Evolutionary conservation across 768 basidiomycete species (phyloP).

Genomic region (Paxillus rubicundulus): DNA sequence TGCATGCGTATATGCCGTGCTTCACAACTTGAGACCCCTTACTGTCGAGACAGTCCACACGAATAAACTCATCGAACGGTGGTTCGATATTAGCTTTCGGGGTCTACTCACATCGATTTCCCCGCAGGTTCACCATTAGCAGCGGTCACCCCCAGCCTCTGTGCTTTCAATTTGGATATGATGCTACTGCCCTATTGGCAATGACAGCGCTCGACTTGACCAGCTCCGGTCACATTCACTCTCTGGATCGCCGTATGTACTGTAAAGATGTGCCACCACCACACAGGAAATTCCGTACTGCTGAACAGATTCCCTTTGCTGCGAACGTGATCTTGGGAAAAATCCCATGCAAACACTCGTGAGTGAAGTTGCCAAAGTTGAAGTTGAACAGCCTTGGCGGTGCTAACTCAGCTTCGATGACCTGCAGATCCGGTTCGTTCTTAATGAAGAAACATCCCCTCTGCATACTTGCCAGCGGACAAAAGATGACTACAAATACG

Average conservation of each 20-base stretch:
- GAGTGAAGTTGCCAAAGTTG: neutral
- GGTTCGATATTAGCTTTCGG: neutral
- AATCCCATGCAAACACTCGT: slow-evolving; percentile 31
- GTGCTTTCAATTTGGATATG: slow-evolving; percentile 39
- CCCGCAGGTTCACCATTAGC: slow-evolving; percentile 26
- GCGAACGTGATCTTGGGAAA: slow-evolving; percentile 39
- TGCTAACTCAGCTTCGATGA: slow-evolving; percentile 12
- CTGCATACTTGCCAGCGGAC: slow-evolving; percentile 27
- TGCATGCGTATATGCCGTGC: slow-evolving; percentile 37
- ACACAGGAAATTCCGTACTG: slow-evolving; percentile 31
- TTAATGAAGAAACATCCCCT: slow-evolving; percentile 36
- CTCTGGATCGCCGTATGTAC: neutral
- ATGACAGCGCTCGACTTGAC: slow-evolving; percentile 35
- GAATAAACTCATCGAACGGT: slow-evolving; percentile 34
- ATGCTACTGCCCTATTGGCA: slow-evolving; percentile 37
- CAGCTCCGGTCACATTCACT: slow-evolving; percentile 15
- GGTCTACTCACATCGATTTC: neutral
- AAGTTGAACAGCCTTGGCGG: neutral
- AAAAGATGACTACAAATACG: slow-evolving; percentile 23
- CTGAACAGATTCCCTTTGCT: slow-evolving; percentile 36
- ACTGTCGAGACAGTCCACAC: slow-evolving; percentile 36
- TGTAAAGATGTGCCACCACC: slow-evolving; percentile 24
- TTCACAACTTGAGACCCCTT: slow-evolving; percentile 28
- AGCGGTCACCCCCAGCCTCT: slow-evolving; percentile 25
- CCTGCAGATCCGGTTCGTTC: slow-evolving; percentile 35